Evolutionary conservation across 495 filamentous ascomycete genomes (phyloP).

Genomic region (Rhypophila decipiens): DNA sequence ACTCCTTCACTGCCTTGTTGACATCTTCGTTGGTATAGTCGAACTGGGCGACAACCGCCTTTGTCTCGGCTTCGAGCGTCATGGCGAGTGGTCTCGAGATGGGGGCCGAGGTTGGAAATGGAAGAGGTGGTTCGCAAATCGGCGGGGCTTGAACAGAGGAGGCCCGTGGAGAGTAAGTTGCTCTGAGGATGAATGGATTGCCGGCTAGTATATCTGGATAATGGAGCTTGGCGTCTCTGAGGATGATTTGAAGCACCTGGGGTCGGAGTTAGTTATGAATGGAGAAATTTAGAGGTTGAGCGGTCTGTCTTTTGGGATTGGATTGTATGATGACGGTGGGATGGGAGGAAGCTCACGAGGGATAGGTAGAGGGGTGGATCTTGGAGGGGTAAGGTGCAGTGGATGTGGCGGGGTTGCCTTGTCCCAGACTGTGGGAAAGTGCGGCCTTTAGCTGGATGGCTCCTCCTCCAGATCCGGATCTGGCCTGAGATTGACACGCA

Average conservation of each 20-base stretch:
- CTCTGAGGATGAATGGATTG: constrained; percentile 22
- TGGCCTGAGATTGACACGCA: neutral
- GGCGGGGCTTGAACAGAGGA: constrained; percentile 9
- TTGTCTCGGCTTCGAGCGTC: constrained; percentile 64
- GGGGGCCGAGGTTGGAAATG: constrained; percentile 41
- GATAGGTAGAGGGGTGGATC: too few species aligned
- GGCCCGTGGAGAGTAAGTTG: constrained; percentile 36
- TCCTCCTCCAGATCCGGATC: too few species aligned
- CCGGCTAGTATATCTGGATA: constrained; percentile 28
- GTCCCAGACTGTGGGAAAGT: too few species aligned
- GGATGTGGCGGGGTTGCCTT: too few species aligned
- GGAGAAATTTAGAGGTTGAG: neutral
- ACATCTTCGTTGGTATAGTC: constrained; percentile 77
- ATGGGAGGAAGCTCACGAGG: too few species aligned
- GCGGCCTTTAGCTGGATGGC: neutral
- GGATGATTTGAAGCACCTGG: constrained; percentile 23
- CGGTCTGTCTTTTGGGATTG: neutral
- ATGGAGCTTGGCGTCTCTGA: constrained; percentile 28
- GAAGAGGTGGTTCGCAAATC: constrained; percentile 40
- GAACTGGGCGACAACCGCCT: constrained; percentile 76
- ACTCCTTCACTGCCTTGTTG: constrained; percentile 73
- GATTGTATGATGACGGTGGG: neutral
- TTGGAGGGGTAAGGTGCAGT: too few species aligned
- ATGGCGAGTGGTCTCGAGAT: constrained; percentile 43
- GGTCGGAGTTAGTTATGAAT: constrained; percentile 10